phyloP scores from a whole-genome alignment of 2,329 filamentous ascomycete genomes.

The Aspergillus niger region DNA sequence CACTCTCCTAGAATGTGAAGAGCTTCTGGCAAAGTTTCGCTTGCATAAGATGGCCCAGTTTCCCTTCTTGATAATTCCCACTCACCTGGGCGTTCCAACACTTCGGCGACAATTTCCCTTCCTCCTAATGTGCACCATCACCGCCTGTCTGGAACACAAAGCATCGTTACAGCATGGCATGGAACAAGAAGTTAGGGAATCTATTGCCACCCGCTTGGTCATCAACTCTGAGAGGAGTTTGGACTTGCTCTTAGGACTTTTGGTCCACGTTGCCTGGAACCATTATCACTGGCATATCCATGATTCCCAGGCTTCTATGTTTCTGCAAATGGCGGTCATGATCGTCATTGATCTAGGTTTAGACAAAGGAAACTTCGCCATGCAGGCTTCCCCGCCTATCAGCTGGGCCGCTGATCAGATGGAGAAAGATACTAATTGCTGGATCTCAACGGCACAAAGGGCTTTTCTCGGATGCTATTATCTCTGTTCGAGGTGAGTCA shows the following conservation, averaged over 20 bases:
- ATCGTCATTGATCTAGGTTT: not conserved
- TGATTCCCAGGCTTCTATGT: conserved; percentile 9
- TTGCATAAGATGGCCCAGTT: conserved; percentile 12
- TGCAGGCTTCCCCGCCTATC: not conserved
- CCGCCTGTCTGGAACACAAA: conserved; percentile 1
- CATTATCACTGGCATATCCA: conserved; percentile 11
- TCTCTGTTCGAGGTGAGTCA: conserved; percentile 7
- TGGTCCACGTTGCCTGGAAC: conserved; percentile 14
- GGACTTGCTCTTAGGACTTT: conserved; percentile 11
- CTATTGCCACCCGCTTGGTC: conserved; percentile 3
- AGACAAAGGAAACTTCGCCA: not conserved
- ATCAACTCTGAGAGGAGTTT: conserved; percentile 9
- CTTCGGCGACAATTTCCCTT: conserved; percentile 6
- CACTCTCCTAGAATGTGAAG: not conserved
- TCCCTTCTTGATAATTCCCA: conserved; percentile 10
- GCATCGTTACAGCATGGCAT: not conserved
- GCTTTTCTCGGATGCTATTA: conserved; percentile 14
- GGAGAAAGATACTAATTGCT: not conserved
- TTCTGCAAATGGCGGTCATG: conserved; percentile 6
- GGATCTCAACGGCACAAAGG: not conserved
- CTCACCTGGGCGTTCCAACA: not conserved
- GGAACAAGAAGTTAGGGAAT: conserved; percentile 1
- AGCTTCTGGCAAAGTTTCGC: conserved; percentile 7
- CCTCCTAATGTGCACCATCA: conserved; percentile 7
- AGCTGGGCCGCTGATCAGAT: not conserved